phyloP scores from a whole-genome alignment of 805 yeast species.

The Candida broadrunensis region DNA sequence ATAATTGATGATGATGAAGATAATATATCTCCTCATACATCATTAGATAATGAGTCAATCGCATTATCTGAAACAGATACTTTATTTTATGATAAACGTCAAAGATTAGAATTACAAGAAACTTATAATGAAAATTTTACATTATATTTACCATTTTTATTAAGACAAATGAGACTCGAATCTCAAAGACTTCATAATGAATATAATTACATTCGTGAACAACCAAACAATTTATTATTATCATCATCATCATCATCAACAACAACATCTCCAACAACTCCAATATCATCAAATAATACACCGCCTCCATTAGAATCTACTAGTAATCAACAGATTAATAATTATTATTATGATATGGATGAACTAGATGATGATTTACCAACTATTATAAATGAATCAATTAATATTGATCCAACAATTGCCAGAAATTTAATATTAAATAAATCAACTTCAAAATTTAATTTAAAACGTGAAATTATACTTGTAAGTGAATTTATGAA shows the following conservation, averaged over 20 bases:
- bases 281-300: background rate
- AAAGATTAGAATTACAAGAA: slow-evolving; percentile 32
- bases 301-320: background rate
- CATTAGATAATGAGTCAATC: background rate
- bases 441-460: slow-evolving; percentile 17
- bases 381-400: slow-evolving; percentile 17
- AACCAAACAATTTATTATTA: background rate
- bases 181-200: background rate
- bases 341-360: background rate
- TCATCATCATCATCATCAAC: background rate
- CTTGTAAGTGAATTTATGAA: slow-evolving; percentile 33
- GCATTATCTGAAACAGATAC: slow-evolving; percentile 39
- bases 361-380: slow-evolving; percentile 16
- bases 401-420: slow-evolving; percentile 6
- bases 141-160: slow-evolving; percentile 34
- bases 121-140: slow-evolving; percentile 36
- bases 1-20: background rate
- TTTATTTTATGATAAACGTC: slow-evolving; percentile 17
- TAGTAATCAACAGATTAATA: background rate
- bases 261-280: background rate
- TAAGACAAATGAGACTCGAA: slow-evolving; percentile 24
- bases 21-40: background rate
- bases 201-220: no score
- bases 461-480: slow-evolving; percentile 25
- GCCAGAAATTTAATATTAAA: slow-evolving; percentile 14